Conservation (phyloP, 129 eudicot genomes). For the Pulicaria dysenterica region DNA sequence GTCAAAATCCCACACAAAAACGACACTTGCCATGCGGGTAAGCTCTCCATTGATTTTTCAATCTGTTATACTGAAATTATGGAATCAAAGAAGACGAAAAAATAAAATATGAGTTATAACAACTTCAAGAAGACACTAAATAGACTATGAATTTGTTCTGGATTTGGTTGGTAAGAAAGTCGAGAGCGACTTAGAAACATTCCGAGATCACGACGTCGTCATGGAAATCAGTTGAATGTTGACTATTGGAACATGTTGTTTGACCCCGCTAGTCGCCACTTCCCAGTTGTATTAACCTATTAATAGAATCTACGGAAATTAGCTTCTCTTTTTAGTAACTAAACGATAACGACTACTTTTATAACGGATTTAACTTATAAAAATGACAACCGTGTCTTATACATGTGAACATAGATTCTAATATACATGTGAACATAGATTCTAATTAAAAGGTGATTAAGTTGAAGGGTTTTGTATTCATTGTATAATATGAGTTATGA, state of each 20-base stretch:
- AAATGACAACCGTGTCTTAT: too few species aligned
- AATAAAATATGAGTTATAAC: neutral
- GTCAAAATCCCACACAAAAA: slow-evolving; percentile 56
- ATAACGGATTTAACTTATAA: too few species aligned
- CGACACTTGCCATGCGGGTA: slow-evolving; percentile 65
- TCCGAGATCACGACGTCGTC: neutral
- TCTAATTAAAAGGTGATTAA: too few species aligned
- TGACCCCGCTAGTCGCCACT: slow-evolving; percentile 3
- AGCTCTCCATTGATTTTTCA: slow-evolving; percentile 55
- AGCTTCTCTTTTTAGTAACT: too few species aligned
- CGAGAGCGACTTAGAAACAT: slow-evolving; percentile 22
- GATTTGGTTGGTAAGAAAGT: slow-evolving; percentile 24
- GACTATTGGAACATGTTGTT: slow-evolving; percentile 20
- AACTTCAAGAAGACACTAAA: slow-evolving; percentile 1
- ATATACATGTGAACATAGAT: too few species aligned
- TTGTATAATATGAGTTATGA: too few species aligned
- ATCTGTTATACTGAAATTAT: slow-evolving; percentile 1
- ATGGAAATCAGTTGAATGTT: slow-evolving; percentile 16
- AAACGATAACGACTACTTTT: too few species aligned
- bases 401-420: too few species aligned
- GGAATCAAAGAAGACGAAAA: slow-evolving; percentile 21
- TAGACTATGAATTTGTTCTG: neutral
- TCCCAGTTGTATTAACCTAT: neutral
- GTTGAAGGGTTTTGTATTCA: too few species aligned
- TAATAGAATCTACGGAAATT: too few species aligned